These are phyloP conservation scores for Eustoma russellianum DNA, from an alignment of 257 asterid genomes.

Conservation along the genomic window DNA sequence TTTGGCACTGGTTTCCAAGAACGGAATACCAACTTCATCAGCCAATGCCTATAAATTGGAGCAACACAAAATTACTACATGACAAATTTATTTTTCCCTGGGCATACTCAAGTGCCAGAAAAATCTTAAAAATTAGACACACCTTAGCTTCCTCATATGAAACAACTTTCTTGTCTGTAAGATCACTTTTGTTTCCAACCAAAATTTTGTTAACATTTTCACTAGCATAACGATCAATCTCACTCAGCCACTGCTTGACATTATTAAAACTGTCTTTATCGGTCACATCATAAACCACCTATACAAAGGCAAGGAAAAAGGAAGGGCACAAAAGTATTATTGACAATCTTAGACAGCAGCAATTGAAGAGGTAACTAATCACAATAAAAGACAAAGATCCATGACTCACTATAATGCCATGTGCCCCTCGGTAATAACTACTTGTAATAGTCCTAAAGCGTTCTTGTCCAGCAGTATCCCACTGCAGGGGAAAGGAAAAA, in stretches of 20 bases:
- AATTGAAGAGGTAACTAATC: not conserved
- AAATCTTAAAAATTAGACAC: constrained; percentile 4
- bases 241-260: constrained; percentile 88
- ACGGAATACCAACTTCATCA: constrained; percentile 88
- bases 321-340: constrained; percentile 5
- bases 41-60: constrained; percentile 64
- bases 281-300: constrained; percentile 84
- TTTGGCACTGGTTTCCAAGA: constrained; percentile 94
- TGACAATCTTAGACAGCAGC: not conserved
- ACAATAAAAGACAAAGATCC: not conserved
- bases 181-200: constrained; percentile 86
- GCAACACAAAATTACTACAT: constrained; percentile 9
- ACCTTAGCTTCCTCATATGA: constrained; percentile 80
- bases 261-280: constrained; percentile 84
- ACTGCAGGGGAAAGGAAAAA: constrained; percentile 15
- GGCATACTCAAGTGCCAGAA: not conserved
- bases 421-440: constrained; percentile 57
- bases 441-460: constrained; percentile 52
- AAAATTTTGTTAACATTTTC: constrained; percentile 81
- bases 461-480: constrained; percentile 61
- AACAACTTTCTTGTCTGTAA: constrained; percentile 71
- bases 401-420: constrained; percentile 40
- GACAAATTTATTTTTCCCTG: not conserved
- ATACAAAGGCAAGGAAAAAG: constrained; percentile 16
- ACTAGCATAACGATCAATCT: constrained; percentile 87